Evolutionary conservation across 2,329 filamentous ascomycete genomes (phyloP).

Genomic region (Aureobasidium mangrovei): DNA sequence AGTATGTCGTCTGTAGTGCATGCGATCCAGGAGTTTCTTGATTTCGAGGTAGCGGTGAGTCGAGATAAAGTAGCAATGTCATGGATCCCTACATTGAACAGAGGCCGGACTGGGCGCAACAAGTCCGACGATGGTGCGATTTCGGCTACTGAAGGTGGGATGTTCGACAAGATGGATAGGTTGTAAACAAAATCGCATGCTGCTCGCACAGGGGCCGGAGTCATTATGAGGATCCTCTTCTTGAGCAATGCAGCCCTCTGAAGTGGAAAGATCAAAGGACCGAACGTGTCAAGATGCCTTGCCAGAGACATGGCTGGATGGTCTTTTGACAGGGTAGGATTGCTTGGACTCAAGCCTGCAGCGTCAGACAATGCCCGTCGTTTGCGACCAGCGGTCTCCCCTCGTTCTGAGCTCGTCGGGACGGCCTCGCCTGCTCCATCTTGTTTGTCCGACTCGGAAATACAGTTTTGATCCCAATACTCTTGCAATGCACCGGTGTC

Average conservation of each 20-base stretch:
- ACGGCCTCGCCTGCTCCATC: slow-evolving; percentile 19
- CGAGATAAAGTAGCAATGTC: slow-evolving; percentile 74
- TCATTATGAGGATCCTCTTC: slow-evolving; percentile 80
- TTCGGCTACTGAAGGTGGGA: slow-evolving; percentile 65
- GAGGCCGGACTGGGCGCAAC: slow-evolving; percentile 59
- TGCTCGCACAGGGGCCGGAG: slow-evolving; percentile 74
- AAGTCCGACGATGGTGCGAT: slow-evolving; percentile 51
- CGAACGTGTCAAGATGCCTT: slow-evolving; percentile 70
- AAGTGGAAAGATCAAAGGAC: slow-evolving; percentile 84
- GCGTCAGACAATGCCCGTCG: slow-evolving; percentile 46
- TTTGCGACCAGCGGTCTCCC: slow-evolving; percentile 69
- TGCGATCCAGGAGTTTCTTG: slow-evolving; percentile 65
- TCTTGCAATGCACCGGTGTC: slow-evolving; percentile 58
- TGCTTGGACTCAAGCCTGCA: slow-evolving; percentile 47
- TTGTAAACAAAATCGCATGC: slow-evolving; percentile 95
- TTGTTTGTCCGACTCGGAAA: not conserved
- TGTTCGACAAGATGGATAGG: slow-evolving; percentile 83
- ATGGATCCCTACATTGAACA: slow-evolving; percentile 91
- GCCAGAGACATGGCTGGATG: slow-evolving; percentile 83
- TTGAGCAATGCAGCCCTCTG: slow-evolving; percentile 78
- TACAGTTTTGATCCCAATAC: slow-evolving; percentile 66
- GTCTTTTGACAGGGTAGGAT: slow-evolving; percentile 61
- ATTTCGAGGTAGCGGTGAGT: slow-evolving; percentile 40
- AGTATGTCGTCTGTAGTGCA: slow-evolving; percentile 95
- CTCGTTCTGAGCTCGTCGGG: slow-evolving; percentile 46